phyloP scores from a whole-genome alignment of 2,329 filamentous ascomycete species.

The Neofusicoccum ribis region DNA sequence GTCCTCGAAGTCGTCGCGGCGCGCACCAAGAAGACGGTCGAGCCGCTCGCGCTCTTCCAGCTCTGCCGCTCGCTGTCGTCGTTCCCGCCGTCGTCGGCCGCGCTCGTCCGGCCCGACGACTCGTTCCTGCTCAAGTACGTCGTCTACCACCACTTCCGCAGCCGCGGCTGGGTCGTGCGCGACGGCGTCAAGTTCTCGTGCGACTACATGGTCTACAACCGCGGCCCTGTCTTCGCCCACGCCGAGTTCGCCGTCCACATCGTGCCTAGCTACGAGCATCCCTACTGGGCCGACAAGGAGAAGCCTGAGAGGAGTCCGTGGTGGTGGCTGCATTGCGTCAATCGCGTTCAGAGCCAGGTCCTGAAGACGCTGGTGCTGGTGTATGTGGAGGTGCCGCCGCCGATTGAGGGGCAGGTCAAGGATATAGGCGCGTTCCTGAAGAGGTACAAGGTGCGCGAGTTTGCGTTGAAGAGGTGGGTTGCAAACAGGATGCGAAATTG shows the following conservation, averaged over 20 bases:
- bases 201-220: constrained; percentile 91
- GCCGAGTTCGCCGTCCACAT: constrained; percentile 89
- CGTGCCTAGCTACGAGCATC: constrained; percentile 75
- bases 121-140: constrained; percentile 83
- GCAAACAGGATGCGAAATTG: constrained; percentile 63
- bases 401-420: constrained; percentile 46
- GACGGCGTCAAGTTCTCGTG: constrained; percentile 92
- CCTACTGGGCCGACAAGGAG: constrained; percentile 67
- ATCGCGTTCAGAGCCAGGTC: constrained; percentile 85
- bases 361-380: constrained; percentile 85
- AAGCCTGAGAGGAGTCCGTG: constrained; percentile 59
- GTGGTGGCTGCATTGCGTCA: constrained; percentile 86
- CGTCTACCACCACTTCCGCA: constrained; percentile 94
- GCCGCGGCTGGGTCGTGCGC: constrained; percentile 90
- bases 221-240: constrained; percentile 90
- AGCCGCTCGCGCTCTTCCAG: constrained; percentile 50
- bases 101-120: constrained; percentile 68
- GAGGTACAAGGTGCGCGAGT: constrained; percentile 75
- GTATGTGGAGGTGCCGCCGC: constrained; percentile 87
- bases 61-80: constrained; percentile 70
- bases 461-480: constrained; percentile 80
- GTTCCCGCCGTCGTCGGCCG: constrained; percentile 57
- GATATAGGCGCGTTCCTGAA: constrained; percentile 62
- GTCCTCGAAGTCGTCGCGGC: constrained; percentile 60
- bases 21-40: constrained; percentile 48